Percentiles rank a stretch among this genome's conserved stretches.
Conservation (phyloP, 257 asterid genomes). For the Ligustrum vulgare region DNA sequence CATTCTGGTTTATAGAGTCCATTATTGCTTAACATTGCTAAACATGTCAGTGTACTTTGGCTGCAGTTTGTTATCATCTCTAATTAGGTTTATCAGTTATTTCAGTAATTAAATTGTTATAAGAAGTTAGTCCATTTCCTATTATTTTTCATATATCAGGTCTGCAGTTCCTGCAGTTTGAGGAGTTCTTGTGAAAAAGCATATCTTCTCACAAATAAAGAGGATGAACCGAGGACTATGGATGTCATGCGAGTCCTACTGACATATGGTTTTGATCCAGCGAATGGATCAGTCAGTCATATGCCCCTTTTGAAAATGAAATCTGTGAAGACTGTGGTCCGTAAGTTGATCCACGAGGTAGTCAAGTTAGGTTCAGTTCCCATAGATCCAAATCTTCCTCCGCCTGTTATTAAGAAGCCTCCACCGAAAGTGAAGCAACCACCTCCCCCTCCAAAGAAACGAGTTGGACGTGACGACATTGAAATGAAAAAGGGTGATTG, state of each 20-base stretch:
- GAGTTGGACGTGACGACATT: constrained; percentile 82
- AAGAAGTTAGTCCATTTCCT: constrained; percentile 2
- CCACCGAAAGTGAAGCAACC: constrained; percentile 95
- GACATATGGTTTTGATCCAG: constrained; percentile 79
- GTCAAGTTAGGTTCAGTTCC: constrained; percentile 96
- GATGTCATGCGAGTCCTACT: constrained; percentile 88
- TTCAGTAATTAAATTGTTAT: constrained; percentile 2
- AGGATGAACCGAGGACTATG: constrained; percentile 87
- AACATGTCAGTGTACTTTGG: not conserved
- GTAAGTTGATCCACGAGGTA: constrained; percentile 81
- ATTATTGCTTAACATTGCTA: constrained; percentile 3
- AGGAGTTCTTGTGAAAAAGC: constrained; percentile 92
- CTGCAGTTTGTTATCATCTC: not conserved
- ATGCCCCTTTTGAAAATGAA: constrained; percentile 68
- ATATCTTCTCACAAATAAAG: constrained; percentile 83
- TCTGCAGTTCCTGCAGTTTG: constrained; percentile 93
- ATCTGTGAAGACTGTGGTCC: constrained; percentile 69
- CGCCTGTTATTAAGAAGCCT: constrained; percentile 76
- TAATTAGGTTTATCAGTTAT: not conserved
- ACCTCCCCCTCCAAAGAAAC: constrained; percentile 86
- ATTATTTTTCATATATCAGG: constrained; percentile 49
- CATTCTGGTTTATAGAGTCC: not conserved
- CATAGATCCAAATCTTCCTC: constrained; percentile 90
- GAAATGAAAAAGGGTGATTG: constrained; percentile 99
- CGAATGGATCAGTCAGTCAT: constrained; percentile 61